Evolutionary conservation across 768 basidiomycete genomes (phyloP).

Genomic region (Naganishia vaughanmartiniae): DNA sequence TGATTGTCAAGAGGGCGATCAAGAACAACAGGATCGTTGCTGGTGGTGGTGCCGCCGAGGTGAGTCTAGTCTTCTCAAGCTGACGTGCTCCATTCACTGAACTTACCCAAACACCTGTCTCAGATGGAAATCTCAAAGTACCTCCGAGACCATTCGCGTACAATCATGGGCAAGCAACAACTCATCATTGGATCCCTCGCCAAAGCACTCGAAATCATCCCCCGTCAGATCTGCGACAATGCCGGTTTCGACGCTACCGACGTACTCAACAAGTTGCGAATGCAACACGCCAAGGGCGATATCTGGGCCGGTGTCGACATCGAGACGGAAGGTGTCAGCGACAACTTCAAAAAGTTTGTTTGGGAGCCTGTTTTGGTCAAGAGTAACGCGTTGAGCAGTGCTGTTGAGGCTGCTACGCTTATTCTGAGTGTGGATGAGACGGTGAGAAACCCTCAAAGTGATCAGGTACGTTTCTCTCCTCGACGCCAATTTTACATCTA

Average conservation of each 20-base stretch:
- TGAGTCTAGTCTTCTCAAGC: slow-evolving; percentile 50
- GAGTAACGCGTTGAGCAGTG: slow-evolving; percentile 89
- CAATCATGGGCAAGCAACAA: slow-evolving; percentile 93
- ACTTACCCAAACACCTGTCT: neutral
- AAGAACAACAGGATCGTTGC: slow-evolving; percentile 95
- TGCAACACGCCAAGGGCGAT: slow-evolving; percentile 86
- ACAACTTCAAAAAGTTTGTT: slow-evolving; percentile 97
- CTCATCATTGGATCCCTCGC: slow-evolving; percentile 92
- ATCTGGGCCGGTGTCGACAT: slow-evolving; percentile 94
- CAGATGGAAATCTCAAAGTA: slow-evolving; percentile 94
- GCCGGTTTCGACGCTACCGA: slow-evolving; percentile 97
- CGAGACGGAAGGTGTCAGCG: slow-evolving; percentile 77
- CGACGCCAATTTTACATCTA: neutral
- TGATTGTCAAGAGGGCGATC: slow-evolving; percentile 98
- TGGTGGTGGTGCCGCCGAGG: slow-evolving; percentile 90
- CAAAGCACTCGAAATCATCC: slow-evolving; percentile 94
- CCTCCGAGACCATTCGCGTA: slow-evolving; percentile 82
- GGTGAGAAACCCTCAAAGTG: slow-evolving; percentile 89
- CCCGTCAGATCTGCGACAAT: slow-evolving; percentile 97
- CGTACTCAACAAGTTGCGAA: slow-evolving; percentile 92
- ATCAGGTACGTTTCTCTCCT: slow-evolving; percentile 63
- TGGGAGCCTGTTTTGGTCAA: slow-evolving; percentile 98
- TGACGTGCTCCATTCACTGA: slow-evolving; percentile 47
- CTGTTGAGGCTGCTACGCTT: slow-evolving; percentile 91
- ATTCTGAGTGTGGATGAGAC: slow-evolving; percentile 97